phyloP scores from a whole-genome alignment of 2,329 filamentous ascomycete genomes.

The Phyllosticta citribraziliensis region DNA sequence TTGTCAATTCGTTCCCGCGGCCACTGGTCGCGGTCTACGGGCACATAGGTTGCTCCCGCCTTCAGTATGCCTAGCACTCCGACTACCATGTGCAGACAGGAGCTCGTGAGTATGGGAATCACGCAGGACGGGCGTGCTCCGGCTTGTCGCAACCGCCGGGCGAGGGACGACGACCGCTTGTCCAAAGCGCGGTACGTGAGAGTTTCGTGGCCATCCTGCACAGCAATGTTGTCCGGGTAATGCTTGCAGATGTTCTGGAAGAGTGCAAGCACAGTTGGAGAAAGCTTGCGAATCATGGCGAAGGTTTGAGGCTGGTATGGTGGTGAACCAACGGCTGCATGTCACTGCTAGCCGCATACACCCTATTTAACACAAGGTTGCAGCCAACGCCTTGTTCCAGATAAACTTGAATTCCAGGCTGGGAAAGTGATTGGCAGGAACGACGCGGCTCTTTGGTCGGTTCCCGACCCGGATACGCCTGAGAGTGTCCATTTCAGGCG shows the following conservation, averaged over 20 bases:
- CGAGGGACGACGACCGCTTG: background rate
- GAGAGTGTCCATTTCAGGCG: too few relatives aligned
- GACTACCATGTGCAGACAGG: slow-evolving; percentile 6
- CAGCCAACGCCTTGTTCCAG: too few relatives aligned
- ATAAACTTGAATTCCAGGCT: too few relatives aligned
- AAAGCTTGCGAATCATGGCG: background rate
- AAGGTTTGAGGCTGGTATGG: too few relatives aligned
- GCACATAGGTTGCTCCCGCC: slow-evolving; percentile 1
- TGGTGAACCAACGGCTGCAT: too few relatives aligned
- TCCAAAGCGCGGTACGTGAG: background rate
- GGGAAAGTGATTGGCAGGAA: too few relatives aligned
- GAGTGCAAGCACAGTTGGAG: background rate
- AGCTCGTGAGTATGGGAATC: slow-evolving; percentile 3
- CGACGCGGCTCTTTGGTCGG: too few relatives aligned
- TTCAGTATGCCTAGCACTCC: slow-evolving; percentile 4
- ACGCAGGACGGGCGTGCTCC: background rate
- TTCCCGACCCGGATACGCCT: too few relatives aligned
- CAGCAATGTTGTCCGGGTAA: background rate
- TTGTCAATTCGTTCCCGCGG: background rate
- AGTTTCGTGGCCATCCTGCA: background rate
- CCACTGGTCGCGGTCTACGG: slow-evolving; percentile 5
- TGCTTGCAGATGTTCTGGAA: background rate
- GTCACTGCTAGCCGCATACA: too few relatives aligned
- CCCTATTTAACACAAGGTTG: too few relatives aligned
- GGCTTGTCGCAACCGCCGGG: background rate